Evolutionary conservation across 441 rosid species (phyloP).

Genomic region (Populus hybrid): DNA sequence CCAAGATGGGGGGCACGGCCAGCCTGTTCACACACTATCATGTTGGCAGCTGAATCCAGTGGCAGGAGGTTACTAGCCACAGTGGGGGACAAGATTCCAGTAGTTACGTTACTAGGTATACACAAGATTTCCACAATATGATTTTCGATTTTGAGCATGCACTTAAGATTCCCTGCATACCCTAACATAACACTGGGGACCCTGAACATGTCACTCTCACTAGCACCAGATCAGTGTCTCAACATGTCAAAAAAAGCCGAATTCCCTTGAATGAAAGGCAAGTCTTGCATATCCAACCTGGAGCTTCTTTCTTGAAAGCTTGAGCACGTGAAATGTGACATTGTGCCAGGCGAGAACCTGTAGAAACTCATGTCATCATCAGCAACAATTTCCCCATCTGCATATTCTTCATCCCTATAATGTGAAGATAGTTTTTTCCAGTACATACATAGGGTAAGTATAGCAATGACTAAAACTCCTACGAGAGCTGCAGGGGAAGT

Average conservation of each 20-base stretch:
- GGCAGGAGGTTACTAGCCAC: conserved; percentile 76
- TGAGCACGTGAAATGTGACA: conserved; percentile 39
- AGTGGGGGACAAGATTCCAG: conserved; percentile 23
- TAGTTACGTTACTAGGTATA: conserved; percentile 41
- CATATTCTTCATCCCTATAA: conserved; percentile 47
- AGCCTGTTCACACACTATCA: conserved; percentile 91
- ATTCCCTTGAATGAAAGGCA: background rate
- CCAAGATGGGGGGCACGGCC: conserved; percentile 46
- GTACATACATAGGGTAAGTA: conserved; percentile 47
- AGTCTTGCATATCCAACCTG: conserved; percentile 26
- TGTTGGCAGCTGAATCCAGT: conserved; percentile 75
- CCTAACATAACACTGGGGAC: conserved; percentile 1
- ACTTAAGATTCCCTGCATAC: conserved; percentile 24
- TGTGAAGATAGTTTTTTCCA: conserved; percentile 53
- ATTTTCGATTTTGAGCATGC: conserved; percentile 43
- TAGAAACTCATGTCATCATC: conserved; percentile 44
- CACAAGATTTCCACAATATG: conserved; percentile 49
- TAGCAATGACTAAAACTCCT: conserved; percentile 51
- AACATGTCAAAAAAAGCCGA: background rate
- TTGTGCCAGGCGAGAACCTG: conserved; percentile 54
- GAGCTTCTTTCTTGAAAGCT: conserved; percentile 38
- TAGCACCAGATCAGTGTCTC: conserved; percentile 36
- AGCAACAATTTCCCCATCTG: conserved; percentile 27
- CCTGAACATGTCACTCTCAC: conserved; percentile 33
- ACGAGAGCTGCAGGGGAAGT: conserved; percentile 59